Conservation (phyloP, 257 asterid genomes). For the Perilla frutescens region DNA sequence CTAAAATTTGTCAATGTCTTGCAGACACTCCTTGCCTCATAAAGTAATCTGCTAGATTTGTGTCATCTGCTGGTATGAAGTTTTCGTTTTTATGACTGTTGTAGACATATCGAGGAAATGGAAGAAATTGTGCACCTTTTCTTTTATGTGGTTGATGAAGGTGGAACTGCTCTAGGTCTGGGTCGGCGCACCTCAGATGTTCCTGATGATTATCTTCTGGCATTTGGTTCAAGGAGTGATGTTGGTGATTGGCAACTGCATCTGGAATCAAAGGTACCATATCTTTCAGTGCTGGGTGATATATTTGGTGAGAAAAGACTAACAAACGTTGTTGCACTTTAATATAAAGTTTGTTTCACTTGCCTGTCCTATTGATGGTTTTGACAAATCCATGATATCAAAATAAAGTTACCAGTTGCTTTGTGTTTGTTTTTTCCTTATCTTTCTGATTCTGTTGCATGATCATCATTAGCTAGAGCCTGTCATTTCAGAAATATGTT, state of each 20-base stretch:
- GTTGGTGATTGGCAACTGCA: conserved; percentile 90
- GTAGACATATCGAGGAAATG: conserved; percentile 56
- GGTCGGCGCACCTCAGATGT: conserved; percentile 54
- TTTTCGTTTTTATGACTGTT: conserved; percentile 37
- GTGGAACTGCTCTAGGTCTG: conserved; percentile 65
- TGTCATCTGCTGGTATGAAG: conserved; percentile 32
- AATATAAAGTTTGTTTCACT: conserved; percentile 15
- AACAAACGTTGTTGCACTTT: neutral
- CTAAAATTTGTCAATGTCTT: conserved; percentile 31
- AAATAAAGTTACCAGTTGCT: conserved; percentile 16
- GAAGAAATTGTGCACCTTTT: conserved; percentile 68
- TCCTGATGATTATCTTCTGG: conserved; percentile 59
- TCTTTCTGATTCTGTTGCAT: conserved; percentile 31
- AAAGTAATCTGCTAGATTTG: conserved; percentile 6
- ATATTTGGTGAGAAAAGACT: neutral
- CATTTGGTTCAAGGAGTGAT: conserved; percentile 74
- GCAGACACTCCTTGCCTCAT: conserved; percentile 19
- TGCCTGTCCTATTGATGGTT: conserved; percentile 5
- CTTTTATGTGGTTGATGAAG: conserved; percentile 97
- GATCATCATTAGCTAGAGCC: conserved; percentile 17
- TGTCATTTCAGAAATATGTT: conserved; percentile 6
- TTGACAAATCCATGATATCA: conserved; percentile 11
- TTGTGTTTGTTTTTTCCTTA: neutral
- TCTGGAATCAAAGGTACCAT: conserved; percentile 75
- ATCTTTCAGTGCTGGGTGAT: neutral